Evolutionary conservation across 441 rosid genomes (phyloP), one percentile per base, ranked within the genome.

Genomic region (Dalechampia spathulata): DNA sequence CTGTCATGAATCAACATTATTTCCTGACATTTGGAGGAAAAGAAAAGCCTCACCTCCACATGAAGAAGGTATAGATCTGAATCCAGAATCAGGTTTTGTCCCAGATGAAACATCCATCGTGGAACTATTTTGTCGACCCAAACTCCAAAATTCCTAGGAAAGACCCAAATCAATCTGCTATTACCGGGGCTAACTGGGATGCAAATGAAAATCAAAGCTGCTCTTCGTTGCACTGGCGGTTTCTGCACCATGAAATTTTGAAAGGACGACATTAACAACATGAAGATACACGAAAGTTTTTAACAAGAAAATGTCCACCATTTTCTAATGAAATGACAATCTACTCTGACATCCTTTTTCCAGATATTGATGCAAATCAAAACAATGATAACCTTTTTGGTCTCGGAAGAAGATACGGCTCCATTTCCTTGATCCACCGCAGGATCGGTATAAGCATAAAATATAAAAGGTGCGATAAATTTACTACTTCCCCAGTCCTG

Each of bases 31-130:
- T 3, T 30, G 28, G 21, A 7, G 25, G 25, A 30, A 47, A 16
- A 14, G 3, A 63, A 7, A 0, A 39, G 27, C 55, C 52, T 65
- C 53, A 91, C 98, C 96, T 91, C 89, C 15, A 81, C 64, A 58
- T 86, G 95, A 75, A 91, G 90, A 55, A 91, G 89, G 69, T 82
- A 83, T 51, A 91, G 61, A 76, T 88, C 95, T 19, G 93, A 88
- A 84, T 91, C 98, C 42, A 91, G 80, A 62, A 91, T 72, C 47
- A 81, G 77, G 72, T 88, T 88, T 49, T 74, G 83, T 50, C 83
- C 80, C 52, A 81, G 60, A 55, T 91, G 98, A 69, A 79, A 80
- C 55, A 88, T 49, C 98, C 98, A 91, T 64, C 96, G 67, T 8
- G 98, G 98, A 50, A 88, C 49, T 60, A 91, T 61, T 73, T 72